Evolutionary conservation across 2,329 filamentous ascomycete species (phyloP).

Genomic region (Stagonosporopsis cucurbitacearum): DNA sequence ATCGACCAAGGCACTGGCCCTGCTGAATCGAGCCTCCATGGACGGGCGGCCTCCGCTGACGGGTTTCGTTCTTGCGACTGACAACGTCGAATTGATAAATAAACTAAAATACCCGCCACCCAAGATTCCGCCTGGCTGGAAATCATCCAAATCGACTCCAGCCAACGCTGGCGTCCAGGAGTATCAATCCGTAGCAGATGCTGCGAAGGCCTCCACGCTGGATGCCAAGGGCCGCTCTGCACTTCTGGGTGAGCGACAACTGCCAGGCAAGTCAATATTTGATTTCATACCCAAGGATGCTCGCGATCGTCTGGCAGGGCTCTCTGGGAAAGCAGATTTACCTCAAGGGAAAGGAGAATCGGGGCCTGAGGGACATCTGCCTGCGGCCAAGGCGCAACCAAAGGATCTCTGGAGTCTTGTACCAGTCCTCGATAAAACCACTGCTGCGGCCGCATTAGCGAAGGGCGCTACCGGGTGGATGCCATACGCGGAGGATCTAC

Average conservation of each 20-base stretch:
- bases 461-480: slow-evolving; percentile 68
- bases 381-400: slow-evolving; percentile 66
- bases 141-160: slow-evolving; percentile 56
- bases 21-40: slow-evolving; percentile 68
- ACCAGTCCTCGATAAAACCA: slow-evolving; percentile 49
- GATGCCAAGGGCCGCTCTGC: slow-evolving; percentile 79
- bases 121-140: slow-evolving; percentile 76
- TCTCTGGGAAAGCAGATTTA: slow-evolving; percentile 77
- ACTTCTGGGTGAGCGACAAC: slow-evolving; percentile 77
- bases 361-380: slow-evolving; percentile 67
- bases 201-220: slow-evolving; percentile 76
- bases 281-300: slow-evolving; percentile 84
- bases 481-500: slow-evolving; percentile 83
- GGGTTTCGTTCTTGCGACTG: slow-evolving; percentile 75
- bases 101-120: slow-evolving; percentile 66
- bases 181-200: slow-evolving; percentile 73
- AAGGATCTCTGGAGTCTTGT: slow-evolving; percentile 60
- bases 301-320: slow-evolving; percentile 75
- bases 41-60: slow-evolving; percentile 81
- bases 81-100: slow-evolving; percentile 50
- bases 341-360: slow-evolving; percentile 79
- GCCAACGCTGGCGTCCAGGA: slow-evolving; percentile 42
- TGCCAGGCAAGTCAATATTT: slow-evolving; percentile 94
- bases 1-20: slow-evolving; percentile 55
- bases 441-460: slow-evolving; percentile 55